Conservation (phyloP, 306 rosid genomes). For the Leucaena leucocephala region DNA sequence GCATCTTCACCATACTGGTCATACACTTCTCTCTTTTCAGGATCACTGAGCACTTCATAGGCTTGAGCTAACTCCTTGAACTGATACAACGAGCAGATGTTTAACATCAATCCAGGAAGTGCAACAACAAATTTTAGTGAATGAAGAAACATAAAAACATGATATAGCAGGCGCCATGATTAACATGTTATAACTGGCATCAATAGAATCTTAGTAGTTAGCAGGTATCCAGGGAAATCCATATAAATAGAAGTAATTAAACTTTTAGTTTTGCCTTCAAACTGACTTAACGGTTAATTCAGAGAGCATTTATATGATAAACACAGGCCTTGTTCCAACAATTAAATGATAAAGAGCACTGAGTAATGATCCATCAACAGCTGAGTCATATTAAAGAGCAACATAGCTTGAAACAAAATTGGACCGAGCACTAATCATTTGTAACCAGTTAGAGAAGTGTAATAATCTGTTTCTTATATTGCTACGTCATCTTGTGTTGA, state of each 20-base stretch:
- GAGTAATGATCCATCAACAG: not conserved
- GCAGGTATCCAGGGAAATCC: not conserved
- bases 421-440: not conserved
- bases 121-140: not conserved
- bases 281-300: not conserved
- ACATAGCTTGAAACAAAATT: not conserved
- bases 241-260: too few relatives aligned
- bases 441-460: not conserved
- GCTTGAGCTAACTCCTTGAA: conserved; percentile 83
- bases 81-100: conserved; percentile 40
- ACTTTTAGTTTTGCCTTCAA: not conserved
- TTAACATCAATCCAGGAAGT: not conserved
- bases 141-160: not conserved
- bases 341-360: not conserved
- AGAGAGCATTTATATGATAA: not conserved
- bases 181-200: not conserved
- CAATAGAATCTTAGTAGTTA: not conserved
- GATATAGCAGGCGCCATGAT: conserved; percentile 3
- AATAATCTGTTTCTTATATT: too few relatives aligned
- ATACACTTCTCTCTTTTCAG: conserved; percentile 72
- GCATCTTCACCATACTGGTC: conserved; percentile 87
- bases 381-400: not conserved
- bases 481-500: too few relatives aligned
- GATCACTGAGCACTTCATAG: conserved; percentile 76
- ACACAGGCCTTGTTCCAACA: not conserved